Percentiles rank a stretch among this genome's conserved stretches.
phyloP scores from a whole-genome alignment of 768 basidiomycete genomes.

The Rickenella mellea region DNA sequence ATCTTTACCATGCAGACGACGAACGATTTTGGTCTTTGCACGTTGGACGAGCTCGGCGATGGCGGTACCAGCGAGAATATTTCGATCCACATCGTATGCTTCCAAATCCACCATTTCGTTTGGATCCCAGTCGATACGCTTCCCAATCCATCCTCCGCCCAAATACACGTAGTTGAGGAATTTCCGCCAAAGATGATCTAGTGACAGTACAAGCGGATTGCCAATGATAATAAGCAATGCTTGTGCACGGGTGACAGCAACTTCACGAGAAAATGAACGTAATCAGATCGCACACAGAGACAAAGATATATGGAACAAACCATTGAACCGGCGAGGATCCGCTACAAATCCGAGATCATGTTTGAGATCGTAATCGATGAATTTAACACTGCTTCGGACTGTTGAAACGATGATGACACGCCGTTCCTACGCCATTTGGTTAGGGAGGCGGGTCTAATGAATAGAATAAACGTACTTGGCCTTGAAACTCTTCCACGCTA shows the following conservation, averaged over 20 bases:
- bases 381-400: slow-evolving; percentile 43
- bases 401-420: slow-evolving; percentile 50
- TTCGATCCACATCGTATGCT: slow-evolving; percentile 2
- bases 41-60: too few relatives aligned
- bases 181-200: slow-evolving; percentile 49
- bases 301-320: slow-evolving; percentile 20
- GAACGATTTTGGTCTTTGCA: too few relatives aligned
- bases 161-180: slow-evolving; percentile 49
- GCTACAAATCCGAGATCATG: slow-evolving; percentile 52
- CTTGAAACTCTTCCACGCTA: slow-evolving; percentile 17
- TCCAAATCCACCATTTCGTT: slow-evolving; percentile 14
- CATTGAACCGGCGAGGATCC: slow-evolving; percentile 49
- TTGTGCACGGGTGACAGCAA: slow-evolving; percentile 59
- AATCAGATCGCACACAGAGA: not conserved
- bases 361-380: slow-evolving; percentile 39
- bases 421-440: slow-evolving; percentile 33
- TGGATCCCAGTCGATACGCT: slow-evolving; percentile 26
- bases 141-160: slow-evolving; percentile 46
- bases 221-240: slow-evolving; percentile 56
- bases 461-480: slow-evolving; percentile 10
- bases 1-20: not conserved
- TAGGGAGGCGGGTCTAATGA: not conserved
- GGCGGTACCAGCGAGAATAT: too few relatives aligned
- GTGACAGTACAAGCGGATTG: slow-evolving; percentile 44
- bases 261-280: slow-evolving; percentile 21